Evolutionary conservation across 1,284 basidiomycete genomes (phyloP).

Genomic region (Cryptococcus floricola): DNA sequence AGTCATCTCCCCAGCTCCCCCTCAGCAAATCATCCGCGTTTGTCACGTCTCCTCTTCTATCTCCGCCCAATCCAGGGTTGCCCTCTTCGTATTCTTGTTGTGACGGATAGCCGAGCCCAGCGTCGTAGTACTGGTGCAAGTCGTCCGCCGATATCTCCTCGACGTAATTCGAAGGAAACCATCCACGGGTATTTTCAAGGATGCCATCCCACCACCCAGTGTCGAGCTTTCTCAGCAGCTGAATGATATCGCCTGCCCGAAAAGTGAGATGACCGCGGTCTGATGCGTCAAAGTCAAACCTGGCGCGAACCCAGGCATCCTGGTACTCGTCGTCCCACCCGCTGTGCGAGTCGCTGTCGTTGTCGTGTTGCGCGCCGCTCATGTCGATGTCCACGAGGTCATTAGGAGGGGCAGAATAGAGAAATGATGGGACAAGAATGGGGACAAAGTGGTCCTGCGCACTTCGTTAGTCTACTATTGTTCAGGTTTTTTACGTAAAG

Average conservation of each 20-base stretch:
- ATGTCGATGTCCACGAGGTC: too few species aligned
- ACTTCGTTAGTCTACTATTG: too few species aligned
- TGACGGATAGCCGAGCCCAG: neutral
- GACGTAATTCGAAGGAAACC: conserved; percentile 98
- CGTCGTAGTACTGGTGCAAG: neutral
- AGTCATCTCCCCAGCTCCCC: conserved; percentile 20
- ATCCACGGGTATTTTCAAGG: conserved; percentile 80
- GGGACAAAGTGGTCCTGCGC: too few species aligned
- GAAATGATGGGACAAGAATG: too few species aligned
- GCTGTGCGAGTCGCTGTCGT: too few species aligned
- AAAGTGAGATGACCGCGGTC: conserved; percentile 88
- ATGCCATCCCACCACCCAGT: conserved; percentile 99
- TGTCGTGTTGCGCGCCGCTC: too few species aligned
- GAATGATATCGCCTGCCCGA: conserved; percentile 79
- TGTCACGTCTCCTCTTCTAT: conserved; percentile 19
- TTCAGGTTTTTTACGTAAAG: too few species aligned
- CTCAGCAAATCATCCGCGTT: conserved; percentile 27
- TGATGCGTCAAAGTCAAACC: conserved; percentile 86
- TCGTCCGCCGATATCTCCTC: conserved; percentile 54
- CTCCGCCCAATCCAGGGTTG: neutral
- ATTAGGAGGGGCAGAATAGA: too few species aligned
- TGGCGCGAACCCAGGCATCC: conserved; percentile 62
- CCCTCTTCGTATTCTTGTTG: neutral
- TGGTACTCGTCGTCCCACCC: too few species aligned
- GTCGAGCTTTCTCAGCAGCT: conserved; percentile 84